Base-by-base conservation (phyloP, 78 protist genomes). In the Guillardia theta region DNA sequence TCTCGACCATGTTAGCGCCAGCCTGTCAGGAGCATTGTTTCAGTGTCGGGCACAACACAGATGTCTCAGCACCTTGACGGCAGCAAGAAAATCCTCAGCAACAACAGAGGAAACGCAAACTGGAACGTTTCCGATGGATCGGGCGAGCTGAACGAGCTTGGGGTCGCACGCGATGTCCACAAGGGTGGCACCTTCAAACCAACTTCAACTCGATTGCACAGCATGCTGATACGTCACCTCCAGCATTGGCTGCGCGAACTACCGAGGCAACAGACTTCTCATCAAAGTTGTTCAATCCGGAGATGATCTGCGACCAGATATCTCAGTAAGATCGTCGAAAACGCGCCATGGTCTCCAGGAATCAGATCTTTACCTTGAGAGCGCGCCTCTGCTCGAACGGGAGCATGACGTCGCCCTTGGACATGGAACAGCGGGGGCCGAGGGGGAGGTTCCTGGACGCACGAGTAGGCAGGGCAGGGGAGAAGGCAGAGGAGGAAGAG, bases 111-210 rank as follows among this genome's bases (percentile, higher is more conserved):
- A 80, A 41, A 80, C 90, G 90, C 90, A 80, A 30, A 80, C 48
- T 5, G 90, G 90, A 5, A 80, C 36, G 47, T 33, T 15, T n/a
- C 48, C n/a, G 36, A 43, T 0, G 37, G 30, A 0, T 33, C n/a
- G 15, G 48, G 37, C 47, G 33, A 80, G 33, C 53, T 41, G 12
- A n/a, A 80, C 90, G 41, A 80, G 90, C 90, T 80, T 53, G 24
- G 90, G 58, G n/a, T 80, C 90, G 53, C 90, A 80, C 0, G 90
- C 90, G 30, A 80, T 80, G 33, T 80, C 90, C 53, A 80, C 90
- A 3, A 80, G 53, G 39, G 90, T 41, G 6, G 90, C 90, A 18
- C 83, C 83, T 70, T 15, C 30, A 15, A 50, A 50, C 10, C 10
- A 50, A 50, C 10, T 50, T 50, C 58, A 50, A 15, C 30, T 19